phyloP scores from a whole-genome alignment of 345 rosid genomes.

The Lagerstroemia speciosa region DNA sequence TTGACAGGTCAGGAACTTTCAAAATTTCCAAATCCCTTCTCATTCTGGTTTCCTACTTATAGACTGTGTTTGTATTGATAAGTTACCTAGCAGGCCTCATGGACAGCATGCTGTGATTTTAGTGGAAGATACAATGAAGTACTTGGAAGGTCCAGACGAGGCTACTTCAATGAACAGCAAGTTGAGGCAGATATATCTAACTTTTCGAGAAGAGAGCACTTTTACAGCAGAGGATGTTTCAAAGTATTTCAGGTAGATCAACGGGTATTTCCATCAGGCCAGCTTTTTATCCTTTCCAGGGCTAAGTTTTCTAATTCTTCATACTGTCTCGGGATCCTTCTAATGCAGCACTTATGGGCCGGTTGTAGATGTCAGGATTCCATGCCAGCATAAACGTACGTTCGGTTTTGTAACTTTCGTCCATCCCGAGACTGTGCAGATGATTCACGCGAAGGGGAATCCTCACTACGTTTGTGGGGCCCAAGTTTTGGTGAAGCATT shows the following conservation, averaged over 20 bases:
- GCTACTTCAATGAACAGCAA: slow-evolving; percentile 38
- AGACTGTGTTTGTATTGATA: background rate
- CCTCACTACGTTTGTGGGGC: slow-evolving; percentile 68
- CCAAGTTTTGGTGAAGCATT: slow-evolving; percentile 68
- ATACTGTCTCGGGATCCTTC: slow-evolving; percentile 1
- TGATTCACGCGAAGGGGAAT: slow-evolving; percentile 50
- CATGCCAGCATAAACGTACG: slow-evolving; percentile 64
- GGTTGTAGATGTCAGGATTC: slow-evolving; percentile 65
- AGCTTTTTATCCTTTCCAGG: background rate
- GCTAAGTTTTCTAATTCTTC: slow-evolving; percentile 1
- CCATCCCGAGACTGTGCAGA: slow-evolving; percentile 44
- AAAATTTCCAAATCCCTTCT: background rate
- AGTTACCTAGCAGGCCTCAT: slow-evolving; percentile 43
- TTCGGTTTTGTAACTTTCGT: slow-evolving; percentile 65
- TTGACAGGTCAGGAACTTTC: slow-evolving; percentile 39
- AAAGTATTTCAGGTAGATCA: slow-evolving; percentile 39
- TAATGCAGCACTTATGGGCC: slow-evolving; percentile 42
- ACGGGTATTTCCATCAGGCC: background rate
- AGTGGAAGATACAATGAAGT: slow-evolving; percentile 47
- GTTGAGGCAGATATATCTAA: slow-evolving; percentile 54
- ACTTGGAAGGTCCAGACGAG: slow-evolving; percentile 31
- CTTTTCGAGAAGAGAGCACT: slow-evolving; percentile 60
- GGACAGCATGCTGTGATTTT: slow-evolving; percentile 62
- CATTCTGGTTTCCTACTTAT: background rate
- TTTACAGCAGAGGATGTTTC: slow-evolving; percentile 63